Evolutionary conservation across 768 basidiomycete genomes (phyloP), one percentile per base, ranked within the genome.

Genomic region (Podaxis sp.): DNA sequence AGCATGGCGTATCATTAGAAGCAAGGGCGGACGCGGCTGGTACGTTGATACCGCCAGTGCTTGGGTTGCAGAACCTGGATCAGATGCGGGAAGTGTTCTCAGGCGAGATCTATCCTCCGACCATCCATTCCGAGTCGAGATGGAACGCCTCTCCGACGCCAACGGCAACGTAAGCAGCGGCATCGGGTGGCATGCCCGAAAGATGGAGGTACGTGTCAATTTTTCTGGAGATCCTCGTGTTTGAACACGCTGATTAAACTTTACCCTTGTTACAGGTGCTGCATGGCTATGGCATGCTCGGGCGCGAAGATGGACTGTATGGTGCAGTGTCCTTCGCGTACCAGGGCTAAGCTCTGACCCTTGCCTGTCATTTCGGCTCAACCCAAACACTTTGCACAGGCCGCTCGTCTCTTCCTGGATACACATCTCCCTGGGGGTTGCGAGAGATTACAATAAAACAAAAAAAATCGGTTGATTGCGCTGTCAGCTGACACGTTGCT

Each of bases 321-420:
- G 95, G 95, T 19, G 95, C 93, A 12, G 93, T 95, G 17, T 93
- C 94, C 1, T 98, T 96, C 73, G 95, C 95, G 8, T 96, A 95
- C 75, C 93, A 94, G 68, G 93, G 94, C 33, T 97, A 72, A 82
- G 48, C 2, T 1, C 19, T 24, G 26, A 17, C 19, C 1, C 28
- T 54, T 4, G 38, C 38, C 13, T 33, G 12, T 36, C 30, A 12
- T 9, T 40, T 56, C 22, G 33, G 11, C 38, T 36, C 11, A 33
- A 5, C 33, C 9, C 8, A 9, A 33, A 33, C 33, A 9, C 9
- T 33, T 33, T 33, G 33, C 33, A 9, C 33, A 33, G 33, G 33
- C 33, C 7, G 33, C 33, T 33, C 9, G 8, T 33, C 33, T 33
- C 30, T 9, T 9, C 33, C 33, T 33, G 33, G 33, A 33, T 33